Percentiles rank a stretch among this genome's conserved stretches.
Conservation (phyloP, 495 filamentous ascomycete species). For the Tuber microsphaerosporum region DNA sequence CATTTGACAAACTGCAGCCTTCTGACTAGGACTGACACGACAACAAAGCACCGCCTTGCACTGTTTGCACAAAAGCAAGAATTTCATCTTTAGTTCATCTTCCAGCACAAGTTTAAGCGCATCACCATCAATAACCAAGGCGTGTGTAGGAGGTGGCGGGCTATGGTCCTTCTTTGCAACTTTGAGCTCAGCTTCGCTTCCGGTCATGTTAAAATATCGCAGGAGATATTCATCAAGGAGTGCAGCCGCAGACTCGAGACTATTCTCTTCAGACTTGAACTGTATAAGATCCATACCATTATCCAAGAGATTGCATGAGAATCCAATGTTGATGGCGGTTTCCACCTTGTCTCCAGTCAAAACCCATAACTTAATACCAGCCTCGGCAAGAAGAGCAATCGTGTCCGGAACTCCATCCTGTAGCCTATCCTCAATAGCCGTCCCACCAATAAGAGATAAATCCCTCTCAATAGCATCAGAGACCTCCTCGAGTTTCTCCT, state of each 20-base stretch:
- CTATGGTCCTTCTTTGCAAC: slow-evolving; percentile 73
- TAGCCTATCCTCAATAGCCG: slow-evolving; percentile 93
- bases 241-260: slow-evolving; percentile 55
- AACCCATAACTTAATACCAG: slow-evolving; percentile 99
- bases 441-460: slow-evolving; percentile 83
- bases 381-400: slow-evolving; percentile 82
- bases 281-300: slow-evolving; percentile 97
- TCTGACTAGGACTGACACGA: slow-evolving; percentile 92
- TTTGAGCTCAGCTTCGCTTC: slow-evolving; percentile 78
- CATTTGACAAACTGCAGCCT: slow-evolving; percentile 94
- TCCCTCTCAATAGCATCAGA: slow-evolving; percentile 86
- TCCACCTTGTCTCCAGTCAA: slow-evolving; percentile 98
- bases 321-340: slow-evolving; percentile 99
- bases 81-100: slow-evolving; percentile 76
- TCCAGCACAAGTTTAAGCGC: slow-evolving; percentile 82
- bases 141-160: slow-evolving; percentile 79
- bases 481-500: slow-evolving; percentile 87
- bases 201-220: slow-evolving; percentile 66
- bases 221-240: slow-evolving; percentile 65
- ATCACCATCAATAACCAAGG: slow-evolving; percentile 95
- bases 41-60: slow-evolving; percentile 97
- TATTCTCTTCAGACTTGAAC: slow-evolving; percentile 74
- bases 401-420: slow-evolving; percentile 97
- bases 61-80: slow-evolving; percentile 91
- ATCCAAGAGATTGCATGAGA: slow-evolving; percentile 94